These are phyloP conservation scores for Tricholoma matsutake DNA, from an alignment of 768 basidiomycete genomes.

Conservation along the genomic window DNA sequence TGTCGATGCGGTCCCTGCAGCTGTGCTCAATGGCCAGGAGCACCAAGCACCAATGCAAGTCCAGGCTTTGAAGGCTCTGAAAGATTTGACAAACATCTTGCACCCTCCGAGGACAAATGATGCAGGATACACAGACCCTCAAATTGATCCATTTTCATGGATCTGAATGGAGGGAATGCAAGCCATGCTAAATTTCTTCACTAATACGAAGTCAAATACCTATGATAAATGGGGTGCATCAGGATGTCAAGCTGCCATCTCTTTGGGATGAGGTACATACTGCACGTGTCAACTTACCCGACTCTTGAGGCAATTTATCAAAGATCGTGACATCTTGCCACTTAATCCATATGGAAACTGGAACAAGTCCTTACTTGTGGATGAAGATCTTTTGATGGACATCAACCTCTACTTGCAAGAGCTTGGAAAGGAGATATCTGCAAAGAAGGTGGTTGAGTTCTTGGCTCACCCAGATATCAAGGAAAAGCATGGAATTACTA, in stretches of 20 bases:
- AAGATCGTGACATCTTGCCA: slow-evolving; percentile 18
- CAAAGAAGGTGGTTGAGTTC: slow-evolving; percentile 22
- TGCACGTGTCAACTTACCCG: not conserved
- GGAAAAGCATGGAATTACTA: slow-evolving; percentile 14
- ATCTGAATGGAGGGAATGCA: slow-evolving; percentile 6
- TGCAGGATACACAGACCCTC: slow-evolving; percentile 1
- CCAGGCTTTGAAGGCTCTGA: not conserved
- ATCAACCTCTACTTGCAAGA: slow-evolving; percentile 20
- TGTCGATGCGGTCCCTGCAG: not conserved
- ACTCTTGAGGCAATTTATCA: slow-evolving; percentile 15
- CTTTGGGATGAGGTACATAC: not conserved
- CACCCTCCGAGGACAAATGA: not conserved
- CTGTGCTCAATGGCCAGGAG: not conserved
- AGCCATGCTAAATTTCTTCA: slow-evolving; percentile 5
- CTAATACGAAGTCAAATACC: slow-evolving; percentile 1
- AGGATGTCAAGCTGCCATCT: slow-evolving; percentile 5
- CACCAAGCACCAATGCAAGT: not conserved
- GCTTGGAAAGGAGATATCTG: slow-evolving; percentile 21
- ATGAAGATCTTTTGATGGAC: slow-evolving; percentile 27
- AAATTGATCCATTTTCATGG: slow-evolving; percentile 2
- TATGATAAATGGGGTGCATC: slow-evolving; percentile 5
- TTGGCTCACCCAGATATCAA: slow-evolving; percentile 15
- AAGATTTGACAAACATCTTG: not conserved
- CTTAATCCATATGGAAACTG: slow-evolving; percentile 25
- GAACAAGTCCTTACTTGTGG: slow-evolving; percentile 24